Base-by-base conservation (phyloP, 2,329 filamentous ascomycete species). In the Whalleya microplaca region DNA sequence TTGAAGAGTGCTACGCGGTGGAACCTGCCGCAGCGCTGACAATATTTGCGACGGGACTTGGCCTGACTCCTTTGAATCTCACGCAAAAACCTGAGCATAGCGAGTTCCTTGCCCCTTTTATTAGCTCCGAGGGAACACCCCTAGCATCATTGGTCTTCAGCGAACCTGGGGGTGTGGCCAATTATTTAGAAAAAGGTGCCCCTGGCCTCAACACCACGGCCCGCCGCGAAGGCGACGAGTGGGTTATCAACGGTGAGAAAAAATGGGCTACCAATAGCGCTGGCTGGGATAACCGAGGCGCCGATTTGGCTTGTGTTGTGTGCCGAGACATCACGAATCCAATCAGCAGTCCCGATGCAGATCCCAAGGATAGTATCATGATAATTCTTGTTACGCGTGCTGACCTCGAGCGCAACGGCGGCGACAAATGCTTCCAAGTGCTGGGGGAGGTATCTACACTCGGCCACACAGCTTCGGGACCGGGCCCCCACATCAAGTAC, bases 171-270 rank as follows among this genome's bases (percentile, higher is more conserved):
- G 81, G 81, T 0, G 77, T 77, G 12, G 79, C 81, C 5, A 84
- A 84, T 64, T 82, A 73, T 64, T 66, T 83, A 10, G 79, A 83
- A 63, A 75, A 74, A 44, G 81, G 80, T 1, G 78, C 73, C 0
- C 69, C 69, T 2, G 81, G 82, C 0, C 67, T 84, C 40, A 69
- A 75, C 45, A 84, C 80, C 2, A 80, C 77, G 1, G 81, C 81
- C 0, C 69, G 69, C 19, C 65, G 66, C 9, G 77, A 82, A n/a
- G 80, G 78, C 0, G 75, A 81, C 37, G 73, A 78, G 43, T 84
- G 78, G 77, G 64, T 84, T 2, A 62, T 84, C 21, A 78, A 78
- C 62, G 82, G 82, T 2, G 81, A 84, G 61, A 83, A 84, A 76
- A 48, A 16, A 12, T 84, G 82, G 81, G 78, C 81, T 10, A 82